Conservation (phyloP, 495 filamentous ascomycete genomes). For the Poronia punctata region DNA sequence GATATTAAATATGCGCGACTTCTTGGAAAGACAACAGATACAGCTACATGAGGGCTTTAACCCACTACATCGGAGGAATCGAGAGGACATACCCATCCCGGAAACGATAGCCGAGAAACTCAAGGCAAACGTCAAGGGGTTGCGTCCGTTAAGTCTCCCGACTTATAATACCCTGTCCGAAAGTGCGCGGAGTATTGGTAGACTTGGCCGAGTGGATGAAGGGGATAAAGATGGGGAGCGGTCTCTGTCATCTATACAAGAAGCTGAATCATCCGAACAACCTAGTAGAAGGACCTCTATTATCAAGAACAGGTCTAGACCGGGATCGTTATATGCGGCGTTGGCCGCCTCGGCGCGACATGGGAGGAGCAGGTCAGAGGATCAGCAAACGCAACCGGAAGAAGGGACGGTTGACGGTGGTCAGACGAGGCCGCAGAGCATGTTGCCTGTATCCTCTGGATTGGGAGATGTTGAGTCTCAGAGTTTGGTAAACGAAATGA, state of each 20-base stretch:
- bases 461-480: not conserved
- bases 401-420: not conserved
- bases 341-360: slow-evolving; percentile 8
- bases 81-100: too few species aligned
- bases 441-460: slow-evolving; percentile 2
- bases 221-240: not conserved
- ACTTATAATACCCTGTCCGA: not conserved
- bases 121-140: not conserved
- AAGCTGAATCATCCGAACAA: not conserved
- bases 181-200: not conserved
- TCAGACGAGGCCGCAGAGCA: slow-evolving; percentile 8
- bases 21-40: too few species aligned
- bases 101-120: not conserved
- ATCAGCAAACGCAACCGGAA: slow-evolving; percentile 1
- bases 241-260: slow-evolving; percentile 6
- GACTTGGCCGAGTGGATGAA: too few species aligned
- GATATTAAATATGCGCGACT: too few species aligned
- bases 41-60: too few species aligned
- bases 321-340: slow-evolving; percentile 14
- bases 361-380: slow-evolving; percentile 12
- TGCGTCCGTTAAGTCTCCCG: slow-evolving; percentile 1
- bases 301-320: slow-evolving; percentile 10
- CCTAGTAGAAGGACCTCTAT: slow-evolving; percentile 9
- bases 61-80: too few species aligned
- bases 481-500: not conserved